Evolutionary conservation across 495 filamentous ascomycete species (phyloP).

Genomic region (Pyrenopolyporus hunteri): DNA sequence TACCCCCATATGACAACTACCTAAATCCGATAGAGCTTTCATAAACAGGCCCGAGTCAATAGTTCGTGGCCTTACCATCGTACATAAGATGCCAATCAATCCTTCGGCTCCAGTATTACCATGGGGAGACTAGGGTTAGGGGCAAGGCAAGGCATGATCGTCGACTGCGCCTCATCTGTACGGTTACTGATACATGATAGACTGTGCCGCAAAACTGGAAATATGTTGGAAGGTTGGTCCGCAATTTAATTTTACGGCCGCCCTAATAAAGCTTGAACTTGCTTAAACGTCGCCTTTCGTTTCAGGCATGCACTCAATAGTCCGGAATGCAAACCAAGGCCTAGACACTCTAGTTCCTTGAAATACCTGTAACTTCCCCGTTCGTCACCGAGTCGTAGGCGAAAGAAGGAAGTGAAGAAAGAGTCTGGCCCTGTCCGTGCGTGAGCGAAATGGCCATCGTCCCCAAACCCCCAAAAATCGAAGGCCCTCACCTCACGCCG

Average conservation of each 20-base stretch:
- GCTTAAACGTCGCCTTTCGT: not conserved
- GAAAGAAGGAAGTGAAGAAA: not conserved
- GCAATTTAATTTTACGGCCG: not conserved
- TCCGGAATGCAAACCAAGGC: not conserved
- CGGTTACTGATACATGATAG: not conserved
- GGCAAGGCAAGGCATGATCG: not conserved
- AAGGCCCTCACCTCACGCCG: not conserved
- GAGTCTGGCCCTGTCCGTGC: not conserved
- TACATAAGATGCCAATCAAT: not conserved
- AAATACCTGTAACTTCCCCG: too few species aligned
- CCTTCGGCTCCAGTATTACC: not conserved
- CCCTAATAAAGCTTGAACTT: not conserved
- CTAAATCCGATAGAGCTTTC: too few species aligned
- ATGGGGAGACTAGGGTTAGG: too few species aligned
- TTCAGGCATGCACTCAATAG: not conserved
- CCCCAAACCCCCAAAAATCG: not conserved
- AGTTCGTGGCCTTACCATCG: not conserved
- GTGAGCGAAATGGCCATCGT: not conserved
- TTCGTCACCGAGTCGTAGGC: not conserved
- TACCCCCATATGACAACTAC: too few species aligned
- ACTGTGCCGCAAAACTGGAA: constrained; percentile 1
- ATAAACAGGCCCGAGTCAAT: too few species aligned
- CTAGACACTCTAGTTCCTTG: too few species aligned
- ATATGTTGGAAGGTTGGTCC: not conserved
- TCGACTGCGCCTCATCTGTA: constrained; percentile 7